Percentiles rank a stretch among this genome's conserved stretches.
These are phyloP conservation scores for Zarea fungicola DNA, from an alignment of 2,329 filamentous ascomycete species.

Conservation along the genomic window DNA sequence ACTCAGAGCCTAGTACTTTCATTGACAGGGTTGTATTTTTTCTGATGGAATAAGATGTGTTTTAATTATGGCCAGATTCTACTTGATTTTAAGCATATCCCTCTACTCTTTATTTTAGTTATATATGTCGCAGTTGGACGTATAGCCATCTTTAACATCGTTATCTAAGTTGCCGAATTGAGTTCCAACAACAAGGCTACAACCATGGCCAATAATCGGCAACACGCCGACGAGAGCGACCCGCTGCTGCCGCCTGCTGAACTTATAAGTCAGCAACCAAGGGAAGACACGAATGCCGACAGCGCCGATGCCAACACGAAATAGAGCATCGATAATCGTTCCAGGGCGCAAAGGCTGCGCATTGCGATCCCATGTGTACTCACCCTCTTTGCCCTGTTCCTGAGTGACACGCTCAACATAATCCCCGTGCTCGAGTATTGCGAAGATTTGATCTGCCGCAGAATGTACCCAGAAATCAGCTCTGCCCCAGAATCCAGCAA, in stretches of 20 bases:
- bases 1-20: too few relatives aligned
- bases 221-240: neutral
- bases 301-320: neutral
- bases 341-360: neutral
- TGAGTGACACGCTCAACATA: neutral
- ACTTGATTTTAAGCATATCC: too few relatives aligned
- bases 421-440: neutral
- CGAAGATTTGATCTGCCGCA: slow-evolving; percentile 15
- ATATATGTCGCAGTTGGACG: too few relatives aligned
- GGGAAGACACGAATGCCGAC: neutral
- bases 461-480: neutral
- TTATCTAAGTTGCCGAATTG: too few relatives aligned
- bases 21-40: too few relatives aligned
- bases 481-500: neutral
- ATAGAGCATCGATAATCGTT: neutral
- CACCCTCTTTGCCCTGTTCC: neutral
- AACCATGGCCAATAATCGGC: neutral
- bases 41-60: too few relatives aligned
- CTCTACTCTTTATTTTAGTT: too few relatives aligned
- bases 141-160: too few relatives aligned
- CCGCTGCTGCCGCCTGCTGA: neutral
- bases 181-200: too few relatives aligned
- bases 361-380: slow-evolving; percentile 4
- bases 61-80: too few relatives aligned
- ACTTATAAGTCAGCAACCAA: neutral